Conservation (phyloP, 2,329 filamentous ascomycete species). For the Trichoderma harzianum region DNA sequence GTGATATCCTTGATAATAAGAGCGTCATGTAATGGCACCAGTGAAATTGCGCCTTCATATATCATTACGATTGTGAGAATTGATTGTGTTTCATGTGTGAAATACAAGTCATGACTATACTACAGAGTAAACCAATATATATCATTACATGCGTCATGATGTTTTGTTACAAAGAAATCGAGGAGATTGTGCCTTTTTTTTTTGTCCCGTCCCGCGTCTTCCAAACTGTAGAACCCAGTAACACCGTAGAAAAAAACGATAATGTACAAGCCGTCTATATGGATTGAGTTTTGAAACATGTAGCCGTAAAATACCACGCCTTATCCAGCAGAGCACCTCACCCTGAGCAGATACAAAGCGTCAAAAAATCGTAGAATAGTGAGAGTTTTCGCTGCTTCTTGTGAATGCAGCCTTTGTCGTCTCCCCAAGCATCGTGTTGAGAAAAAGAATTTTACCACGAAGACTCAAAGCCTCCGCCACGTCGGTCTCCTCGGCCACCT, state of each 20-base stretch:
- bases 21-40: not conserved
- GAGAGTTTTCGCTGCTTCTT: not conserved
- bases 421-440: not conserved
- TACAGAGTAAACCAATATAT: not conserved
- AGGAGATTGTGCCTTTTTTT: slow-evolving; percentile 14
- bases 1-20: not conserved
- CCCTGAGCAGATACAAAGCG: not conserved
- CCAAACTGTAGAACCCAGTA: slow-evolving; percentile 1
- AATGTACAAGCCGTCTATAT: slow-evolving; percentile 15
- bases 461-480: slow-evolving; percentile 20
- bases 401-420: not conserved
- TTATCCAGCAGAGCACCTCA: not conserved
- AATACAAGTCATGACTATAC: slow-evolving; percentile 13
- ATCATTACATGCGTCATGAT: slow-evolving; percentile 11
- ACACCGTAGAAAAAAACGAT: slow-evolving; percentile 6
- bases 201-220: slow-evolving; percentile 4
- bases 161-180: not conserved
- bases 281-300: not conserved
- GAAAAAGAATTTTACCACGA: slow-evolving; percentile 3
- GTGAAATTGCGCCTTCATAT: not conserved
- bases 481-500: not conserved
- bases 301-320: slow-evolving; percentile 1
- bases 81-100: not conserved
- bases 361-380: slow-evolving; percentile 2
- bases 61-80: not conserved